Evolutionary conservation across 768 basidiomycete genomes (phyloP).

Genomic region (Leucocoprinus leucothites): DNA sequence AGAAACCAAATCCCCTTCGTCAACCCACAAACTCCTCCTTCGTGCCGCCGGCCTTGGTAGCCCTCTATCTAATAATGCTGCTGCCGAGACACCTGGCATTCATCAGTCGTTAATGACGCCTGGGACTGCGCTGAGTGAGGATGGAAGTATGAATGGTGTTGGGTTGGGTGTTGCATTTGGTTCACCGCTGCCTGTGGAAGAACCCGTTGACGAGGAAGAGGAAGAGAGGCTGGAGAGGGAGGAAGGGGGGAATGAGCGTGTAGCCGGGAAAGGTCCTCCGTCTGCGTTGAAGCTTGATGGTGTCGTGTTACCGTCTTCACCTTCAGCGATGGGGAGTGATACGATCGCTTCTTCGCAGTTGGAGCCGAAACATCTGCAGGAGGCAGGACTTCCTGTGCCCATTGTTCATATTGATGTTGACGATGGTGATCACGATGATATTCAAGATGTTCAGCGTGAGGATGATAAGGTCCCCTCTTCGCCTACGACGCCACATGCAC

Average conservation of each 20-base stretch:
- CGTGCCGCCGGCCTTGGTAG: constrained; percentile 1
- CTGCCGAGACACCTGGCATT: neutral
- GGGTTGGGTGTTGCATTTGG: neutral
- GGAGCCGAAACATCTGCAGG: too few relatives aligned
- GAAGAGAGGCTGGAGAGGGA: neutral
- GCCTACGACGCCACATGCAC: constrained; percentile 5
- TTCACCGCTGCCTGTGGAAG: neutral
- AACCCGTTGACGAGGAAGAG: neutral
- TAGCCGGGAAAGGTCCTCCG: neutral
- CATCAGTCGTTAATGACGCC: neutral
- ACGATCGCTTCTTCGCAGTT: too few relatives aligned
- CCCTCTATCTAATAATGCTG: neutral
- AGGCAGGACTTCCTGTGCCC: too few relatives aligned
- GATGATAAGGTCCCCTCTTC: neutral
- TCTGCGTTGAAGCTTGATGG: too few relatives aligned
- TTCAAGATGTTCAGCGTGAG: neutral
- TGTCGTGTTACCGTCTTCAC: too few relatives aligned
- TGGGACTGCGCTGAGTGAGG: neutral
- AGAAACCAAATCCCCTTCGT: neutral
- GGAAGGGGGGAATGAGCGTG: neutral
- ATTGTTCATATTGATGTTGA: too few relatives aligned
- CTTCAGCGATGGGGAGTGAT: too few relatives aligned
- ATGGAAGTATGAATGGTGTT: neutral
- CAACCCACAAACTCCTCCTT: neutral
- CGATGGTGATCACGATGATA: too few relatives aligned